Evolutionary conservation across 1,284 basidiomycete species (phyloP).

Genomic region (Marasmius tenuissimus): DNA sequence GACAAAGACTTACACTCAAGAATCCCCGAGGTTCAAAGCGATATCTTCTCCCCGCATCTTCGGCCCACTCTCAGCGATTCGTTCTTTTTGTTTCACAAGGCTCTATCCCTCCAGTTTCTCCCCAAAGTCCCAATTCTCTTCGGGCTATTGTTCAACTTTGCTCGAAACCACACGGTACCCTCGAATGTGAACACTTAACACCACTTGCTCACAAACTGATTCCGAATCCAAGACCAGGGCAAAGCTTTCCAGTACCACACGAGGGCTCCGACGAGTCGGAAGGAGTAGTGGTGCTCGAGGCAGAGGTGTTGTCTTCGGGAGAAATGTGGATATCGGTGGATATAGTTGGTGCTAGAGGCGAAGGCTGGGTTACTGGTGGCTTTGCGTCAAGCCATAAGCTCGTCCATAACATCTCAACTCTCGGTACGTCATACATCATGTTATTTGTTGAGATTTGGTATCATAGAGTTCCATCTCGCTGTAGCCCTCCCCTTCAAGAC

Average conservation of each 20-base stretch:
- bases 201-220: conserved; percentile 57
- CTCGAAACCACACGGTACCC: conserved; percentile 11
- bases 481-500: conserved; percentile 39
- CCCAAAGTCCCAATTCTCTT: conserved; percentile 44
- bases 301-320: conserved; percentile 32
- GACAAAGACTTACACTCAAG: conserved; percentile 40
- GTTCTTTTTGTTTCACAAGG: conserved; percentile 63
- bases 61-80: conserved; percentile 30
- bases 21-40: conserved; percentile 42
- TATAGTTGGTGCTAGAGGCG: conserved; percentile 49
- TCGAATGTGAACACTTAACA: conserved; percentile 39
- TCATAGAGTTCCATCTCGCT: conserved; percentile 9
- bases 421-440: conserved; percentile 42
- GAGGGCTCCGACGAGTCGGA: conserved; percentile 75
- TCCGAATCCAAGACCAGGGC: conserved; percentile 53
- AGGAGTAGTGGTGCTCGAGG: conserved; percentile 64
- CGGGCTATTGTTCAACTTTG: conserved; percentile 48
- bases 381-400: conserved; percentile 36
- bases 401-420: conserved; percentile 31
- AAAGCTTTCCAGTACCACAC: conserved; percentile 59
- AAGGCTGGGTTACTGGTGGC: conserved; percentile 66
- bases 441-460: conserved; percentile 18
- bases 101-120: conserved; percentile 46
- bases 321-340: conserved; percentile 49
- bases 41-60: conserved; percentile 50